These are phyloP conservation scores for Phytophthora hibernalis DNA, from an alignment of 352 stramenopile genomes.

Conservation along the genomic window DNA sequence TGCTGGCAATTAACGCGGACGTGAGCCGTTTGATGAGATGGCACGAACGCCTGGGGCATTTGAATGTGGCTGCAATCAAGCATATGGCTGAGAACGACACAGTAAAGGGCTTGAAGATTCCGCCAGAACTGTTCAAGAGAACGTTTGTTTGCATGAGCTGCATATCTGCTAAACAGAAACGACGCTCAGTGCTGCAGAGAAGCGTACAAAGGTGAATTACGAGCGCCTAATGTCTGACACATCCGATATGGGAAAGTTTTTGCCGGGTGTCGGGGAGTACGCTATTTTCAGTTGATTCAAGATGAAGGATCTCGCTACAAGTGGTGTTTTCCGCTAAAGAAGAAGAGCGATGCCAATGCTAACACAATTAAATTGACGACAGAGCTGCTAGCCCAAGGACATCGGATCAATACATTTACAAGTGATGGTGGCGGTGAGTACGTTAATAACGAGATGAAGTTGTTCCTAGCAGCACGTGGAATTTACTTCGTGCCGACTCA, in stretches of 20 bases:
- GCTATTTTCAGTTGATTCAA: slow-evolving; percentile 21
- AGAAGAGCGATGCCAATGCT: slow-evolving; percentile 5
- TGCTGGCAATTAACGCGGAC: not conserved
- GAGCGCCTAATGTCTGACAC: too few species aligned
- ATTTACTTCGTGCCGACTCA: too few species aligned
- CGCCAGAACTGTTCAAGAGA: too few species aligned
- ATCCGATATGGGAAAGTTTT: too few species aligned
- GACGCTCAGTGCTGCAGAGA: too few species aligned
- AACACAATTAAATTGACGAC: slow-evolving; percentile 6
- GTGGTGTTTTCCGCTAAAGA: slow-evolving; percentile 3
- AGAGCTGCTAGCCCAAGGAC: not conserved
- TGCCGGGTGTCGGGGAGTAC: not conserved
- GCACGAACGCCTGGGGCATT: not conserved
- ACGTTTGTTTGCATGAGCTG: too few species aligned
- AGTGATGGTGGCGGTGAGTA: slow-evolving; percentile 24
- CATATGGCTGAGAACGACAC: not conserved
- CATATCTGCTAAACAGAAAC: too few species aligned
- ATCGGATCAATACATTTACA: slow-evolving; percentile 6
- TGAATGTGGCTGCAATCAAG: slow-evolving; percentile 1
- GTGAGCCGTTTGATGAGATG: not conserved
- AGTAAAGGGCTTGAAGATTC: not conserved
- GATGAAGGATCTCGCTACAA: slow-evolving; percentile 20
- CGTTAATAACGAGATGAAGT: not conserved
- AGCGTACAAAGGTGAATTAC: too few species aligned
- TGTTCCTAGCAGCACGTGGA: too few species aligned